Percentiles rank a stretch among this genome's conserved stretches.
Conservation (phyloP, 1,284 basidiomycete species). For the Ustilago loliicola region DNA sequence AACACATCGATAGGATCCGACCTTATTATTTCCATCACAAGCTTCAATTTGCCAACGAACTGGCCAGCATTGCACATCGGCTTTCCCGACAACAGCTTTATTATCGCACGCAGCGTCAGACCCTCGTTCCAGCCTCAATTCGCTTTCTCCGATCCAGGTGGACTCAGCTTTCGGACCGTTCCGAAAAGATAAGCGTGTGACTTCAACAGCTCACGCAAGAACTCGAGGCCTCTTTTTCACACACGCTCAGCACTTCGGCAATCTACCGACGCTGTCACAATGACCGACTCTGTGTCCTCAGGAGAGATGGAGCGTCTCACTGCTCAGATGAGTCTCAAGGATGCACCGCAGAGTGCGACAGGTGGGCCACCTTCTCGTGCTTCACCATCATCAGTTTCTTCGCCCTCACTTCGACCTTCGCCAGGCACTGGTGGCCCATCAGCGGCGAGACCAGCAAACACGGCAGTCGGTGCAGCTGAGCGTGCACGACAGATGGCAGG, state of each 20-base stretch:
- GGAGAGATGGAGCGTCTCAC: slow-evolving; percentile 46
- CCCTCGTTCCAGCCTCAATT: not conserved
- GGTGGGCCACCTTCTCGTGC: slow-evolving; percentile 38
- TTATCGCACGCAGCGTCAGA: not conserved
- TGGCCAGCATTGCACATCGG: not conserved
- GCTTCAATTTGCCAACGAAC: not conserved
- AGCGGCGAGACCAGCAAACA: slow-evolving; percentile 24
- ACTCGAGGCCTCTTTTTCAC: not conserved
- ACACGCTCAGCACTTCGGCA: not conserved
- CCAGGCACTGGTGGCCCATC: slow-evolving; percentile 27
- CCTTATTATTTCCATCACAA: not conserved
- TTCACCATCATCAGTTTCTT: slow-evolving; percentile 10
- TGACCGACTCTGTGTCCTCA: slow-evolving; percentile 36
- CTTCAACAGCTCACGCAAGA: not conserved
- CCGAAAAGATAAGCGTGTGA: not conserved
- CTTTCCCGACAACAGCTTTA: not conserved
- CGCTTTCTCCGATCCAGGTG: not conserved
- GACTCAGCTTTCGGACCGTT: not conserved
- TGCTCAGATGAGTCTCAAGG: slow-evolving; percentile 45
- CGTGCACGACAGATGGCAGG: slow-evolving; percentile 62
- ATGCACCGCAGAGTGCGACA: slow-evolving; percentile 35
- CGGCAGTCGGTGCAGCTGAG: slow-evolving; percentile 54
- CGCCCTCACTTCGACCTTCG: slow-evolving; percentile 22
- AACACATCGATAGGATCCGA: not conserved
- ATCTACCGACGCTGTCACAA: not conserved